A percentile compares a stretch with the other conserved stretches of the same genome.
These are phyloP conservation scores for Podospora bellae-mahoneyi DNA, from an alignment of 495 filamentous ascomycete species.

Conservation along the genomic window DNA sequence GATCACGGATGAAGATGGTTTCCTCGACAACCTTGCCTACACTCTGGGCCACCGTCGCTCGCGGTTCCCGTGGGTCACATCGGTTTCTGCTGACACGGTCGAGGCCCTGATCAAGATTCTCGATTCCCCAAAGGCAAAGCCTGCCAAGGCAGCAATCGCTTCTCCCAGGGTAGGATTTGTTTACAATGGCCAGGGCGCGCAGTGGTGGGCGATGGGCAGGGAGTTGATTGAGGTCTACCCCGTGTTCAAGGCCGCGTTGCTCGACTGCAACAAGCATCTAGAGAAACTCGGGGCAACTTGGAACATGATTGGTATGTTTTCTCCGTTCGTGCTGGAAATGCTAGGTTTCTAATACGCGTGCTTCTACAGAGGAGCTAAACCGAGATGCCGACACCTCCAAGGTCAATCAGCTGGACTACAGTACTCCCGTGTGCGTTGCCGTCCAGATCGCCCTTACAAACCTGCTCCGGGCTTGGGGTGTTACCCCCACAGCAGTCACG, in stretches of 20 bases:
- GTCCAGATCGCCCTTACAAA: slow-evolving; percentile 54
- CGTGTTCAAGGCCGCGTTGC: slow-evolving; percentile 28
- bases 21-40: slow-evolving; percentile 34
- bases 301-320: slow-evolving; percentile 19
- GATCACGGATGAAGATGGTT: slow-evolving; percentile 15
- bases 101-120: slow-evolving; percentile 19
- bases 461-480: slow-evolving; percentile 49
- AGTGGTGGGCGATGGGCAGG: slow-evolving; percentile 55
- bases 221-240: slow-evolving; percentile 40
- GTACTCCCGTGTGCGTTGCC: slow-evolving; percentile 47
- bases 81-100: slow-evolving; percentile 20
- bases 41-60: slow-evolving; percentile 36
- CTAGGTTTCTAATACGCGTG: background rate
- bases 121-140: slow-evolving; percentile 23
- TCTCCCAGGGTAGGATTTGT: slow-evolving; percentile 31
- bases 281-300: slow-evolving; percentile 33
- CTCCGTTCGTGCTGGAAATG: too few relatives aligned
- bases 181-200: slow-evolving; percentile 49
- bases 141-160: slow-evolving; percentile 5
- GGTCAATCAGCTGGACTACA: slow-evolving; percentile 33
- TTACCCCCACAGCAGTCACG: slow-evolving; percentile 48
- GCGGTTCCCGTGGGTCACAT: slow-evolving; percentile 27
- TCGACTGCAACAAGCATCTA: slow-evolving; percentile 30
- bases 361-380: slow-evolving; percentile 26
- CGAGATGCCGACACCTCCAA: slow-evolving; percentile 24